These are phyloP conservation scores for Colletotrichum simmondsii DNA, from an alignment of 2,329 filamentous ascomycete species.

Conservation along the genomic window DNA sequence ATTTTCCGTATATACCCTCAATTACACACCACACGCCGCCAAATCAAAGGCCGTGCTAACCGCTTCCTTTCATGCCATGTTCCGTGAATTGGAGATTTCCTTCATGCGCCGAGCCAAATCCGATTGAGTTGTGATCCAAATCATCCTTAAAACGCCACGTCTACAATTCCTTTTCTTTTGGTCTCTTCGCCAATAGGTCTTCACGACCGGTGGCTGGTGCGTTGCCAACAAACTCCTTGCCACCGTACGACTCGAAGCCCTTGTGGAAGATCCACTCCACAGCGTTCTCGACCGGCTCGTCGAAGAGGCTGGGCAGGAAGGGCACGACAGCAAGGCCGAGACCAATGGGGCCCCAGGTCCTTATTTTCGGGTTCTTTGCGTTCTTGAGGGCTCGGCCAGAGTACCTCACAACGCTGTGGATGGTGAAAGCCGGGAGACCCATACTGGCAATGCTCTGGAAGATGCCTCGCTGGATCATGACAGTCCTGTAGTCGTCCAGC, in stretches of 20 bases:
- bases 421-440: slow-evolving; percentile 93
- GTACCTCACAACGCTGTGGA: slow-evolving; percentile 92
- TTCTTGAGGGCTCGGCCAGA: slow-evolving; percentile 88
- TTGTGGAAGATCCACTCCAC: slow-evolving; percentile 93
- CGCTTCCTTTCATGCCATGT: background rate
- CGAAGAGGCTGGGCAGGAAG: slow-evolving; percentile 85
- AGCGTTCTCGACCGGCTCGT: slow-evolving; percentile 90
- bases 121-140: slow-evolving; percentile 16
- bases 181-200: slow-evolving; percentile 51
- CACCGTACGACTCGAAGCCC: slow-evolving; percentile 80
- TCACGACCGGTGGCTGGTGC: slow-evolving; percentile 66
- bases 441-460: slow-evolving; percentile 94
- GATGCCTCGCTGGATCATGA: slow-evolving; percentile 90
- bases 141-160: slow-evolving; percentile 6
- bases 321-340: slow-evolving; percentile 83
- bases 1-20: slow-evolving; percentile 31
- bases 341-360: slow-evolving; percentile 92
- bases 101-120: slow-evolving; percentile 22
- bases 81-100: slow-evolving; percentile 8
- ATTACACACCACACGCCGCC: slow-evolving; percentile 17
- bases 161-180: slow-evolving; percentile 37
- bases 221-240: slow-evolving; percentile 64
- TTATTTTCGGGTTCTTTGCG: slow-evolving; percentile 77
- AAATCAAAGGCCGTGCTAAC: background rate
- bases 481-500: slow-evolving; percentile 88